Evolutionary conservation across 768 basidiomycete species (phyloP).

Genomic region (Kwoniella europaea): DNA sequence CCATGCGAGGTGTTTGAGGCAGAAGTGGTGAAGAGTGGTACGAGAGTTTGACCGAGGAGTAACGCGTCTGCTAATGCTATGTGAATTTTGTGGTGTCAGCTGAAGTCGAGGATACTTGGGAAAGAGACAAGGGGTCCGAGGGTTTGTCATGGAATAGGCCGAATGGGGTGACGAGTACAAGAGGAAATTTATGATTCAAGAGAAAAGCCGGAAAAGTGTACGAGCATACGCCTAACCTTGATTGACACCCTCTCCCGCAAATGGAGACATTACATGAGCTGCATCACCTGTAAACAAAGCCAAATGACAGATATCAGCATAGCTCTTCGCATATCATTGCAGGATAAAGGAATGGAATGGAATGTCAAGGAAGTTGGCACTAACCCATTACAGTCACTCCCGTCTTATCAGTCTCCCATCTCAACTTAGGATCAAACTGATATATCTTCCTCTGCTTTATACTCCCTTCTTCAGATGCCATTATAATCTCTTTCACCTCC

Average conservation of each 20-base stretch:
- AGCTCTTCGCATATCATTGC: background rate
- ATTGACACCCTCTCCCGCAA: conserved; percentile 60
- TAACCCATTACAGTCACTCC: conserved; percentile 38
- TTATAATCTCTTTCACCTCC: conserved; percentile 26
- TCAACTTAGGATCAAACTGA: conserved; percentile 28
- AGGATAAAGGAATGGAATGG: background rate
- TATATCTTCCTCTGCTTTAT: conserved; percentile 29
- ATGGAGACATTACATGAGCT: conserved; percentile 60
- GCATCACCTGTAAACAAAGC: conserved; percentile 56
- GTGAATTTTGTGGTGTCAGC: background rate
- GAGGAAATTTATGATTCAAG: background rate
- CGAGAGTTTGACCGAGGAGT: conserved; percentile 18
- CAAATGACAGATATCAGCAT: too few species aligned
- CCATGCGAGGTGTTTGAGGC: background rate
- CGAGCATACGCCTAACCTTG: conserved; percentile 22
- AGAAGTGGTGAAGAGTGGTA: conserved; percentile 10
- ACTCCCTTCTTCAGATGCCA: conserved; percentile 29
- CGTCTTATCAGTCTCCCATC: conserved; percentile 27
- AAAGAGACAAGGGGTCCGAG: too few species aligned
- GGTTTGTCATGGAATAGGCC: too few species aligned
- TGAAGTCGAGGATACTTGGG: background rate
- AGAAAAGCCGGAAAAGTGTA: background rate
- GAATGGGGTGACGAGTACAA: too few species aligned
- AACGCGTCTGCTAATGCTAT: conserved; percentile 19
- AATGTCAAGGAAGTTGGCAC: background rate